Base-by-base conservation (phyloP, 2,329 filamentous ascomycete species). In the Pleurostoma richardsiae region DNA sequence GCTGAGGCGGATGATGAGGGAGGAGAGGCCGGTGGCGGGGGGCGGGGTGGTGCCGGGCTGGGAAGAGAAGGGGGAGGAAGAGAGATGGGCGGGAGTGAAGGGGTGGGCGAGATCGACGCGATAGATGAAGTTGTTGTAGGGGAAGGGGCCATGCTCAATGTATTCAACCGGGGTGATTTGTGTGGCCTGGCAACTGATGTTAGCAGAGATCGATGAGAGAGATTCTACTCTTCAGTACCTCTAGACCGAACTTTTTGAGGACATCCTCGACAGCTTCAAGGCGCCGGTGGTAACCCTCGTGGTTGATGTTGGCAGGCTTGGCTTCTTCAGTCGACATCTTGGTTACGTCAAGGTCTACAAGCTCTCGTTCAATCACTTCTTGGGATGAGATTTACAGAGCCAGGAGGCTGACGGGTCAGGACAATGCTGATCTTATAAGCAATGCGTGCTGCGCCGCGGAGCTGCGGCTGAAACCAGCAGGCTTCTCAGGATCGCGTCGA, bases 121-220 rank as follows among this genome's bases (percentile, higher is more conserved):
- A 50, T 56, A 54, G 42, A 61, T 43, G 51, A 54, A 58, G 49
- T 61, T 56, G 48, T 63, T 55, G 49, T 51, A 55, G 30, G 49
- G 44, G 42, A 54, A 56, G 42, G 44, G n/a, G n/a, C 41, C 46
- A 6, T 56, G 10, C 30, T 54, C 47, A 31, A 49, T 41, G 48
- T 58, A 53, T 3, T 49, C 53, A 10, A 60, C 6, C 8, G 56
- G 48, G 3, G 54, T 47, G 30, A 56, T 40, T 10, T 49, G 39
- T 7, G 49, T 41, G 6, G 49, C 46, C 39, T 49, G 19, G 19
- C 19, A 19, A 19, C 19, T 19, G 19, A 19, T 19, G 19, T 19
- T 19, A 19, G 19, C 19, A 19, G 19, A 19, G 19, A 19, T 19
- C 19, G 19, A 19, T 19, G 19, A 19, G 19, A 19, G 19, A 19